Conservation (phyloP, 2,329 filamentous ascomycete species). For the Fusarium buharicum region DNA sequence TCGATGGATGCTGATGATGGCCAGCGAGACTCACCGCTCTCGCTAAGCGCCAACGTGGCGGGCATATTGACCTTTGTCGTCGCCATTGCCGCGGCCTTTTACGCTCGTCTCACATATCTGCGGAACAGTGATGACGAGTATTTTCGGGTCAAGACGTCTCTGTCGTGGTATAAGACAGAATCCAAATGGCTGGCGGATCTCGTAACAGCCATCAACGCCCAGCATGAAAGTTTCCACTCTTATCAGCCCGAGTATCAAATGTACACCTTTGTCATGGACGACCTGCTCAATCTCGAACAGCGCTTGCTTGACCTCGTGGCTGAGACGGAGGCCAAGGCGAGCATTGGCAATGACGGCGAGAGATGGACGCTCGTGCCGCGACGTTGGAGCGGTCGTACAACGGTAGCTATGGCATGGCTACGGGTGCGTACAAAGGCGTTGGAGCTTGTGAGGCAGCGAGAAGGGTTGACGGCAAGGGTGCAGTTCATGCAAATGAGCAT, state of each 20-base stretch:
- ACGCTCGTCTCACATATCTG: conserved; percentile 57
- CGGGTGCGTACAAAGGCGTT: conserved; percentile 57
- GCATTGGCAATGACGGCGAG: conserved; percentile 33
- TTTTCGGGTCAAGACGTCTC: conserved; percentile 58
- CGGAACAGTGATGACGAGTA: conserved; percentile 60
- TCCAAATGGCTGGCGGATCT: conserved; percentile 58
- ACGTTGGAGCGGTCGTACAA: conserved; percentile 52
- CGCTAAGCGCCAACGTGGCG: conserved; percentile 55
- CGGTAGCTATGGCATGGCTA: conserved; percentile 58
- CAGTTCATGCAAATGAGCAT: conserved; percentile 62
- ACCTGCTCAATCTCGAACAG: conserved; percentile 56
- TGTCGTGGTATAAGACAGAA: conserved; percentile 62
- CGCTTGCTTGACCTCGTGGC: conserved; percentile 57
- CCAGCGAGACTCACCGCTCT: conserved; percentile 57
- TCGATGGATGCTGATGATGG: conserved; percentile 40
- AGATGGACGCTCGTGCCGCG: conserved; percentile 53
- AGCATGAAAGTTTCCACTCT: conserved; percentile 39
- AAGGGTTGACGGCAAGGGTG: conserved; percentile 57
- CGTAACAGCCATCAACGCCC: conserved; percentile 47
- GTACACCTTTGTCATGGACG: conserved; percentile 60
- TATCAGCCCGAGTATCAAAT: conserved; percentile 57
- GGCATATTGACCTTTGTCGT: conserved; percentile 61
- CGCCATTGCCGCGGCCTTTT: conserved; percentile 57
- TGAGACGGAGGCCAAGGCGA: conserved; percentile 53
- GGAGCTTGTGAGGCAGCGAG: conserved; percentile 58